These are phyloP conservation scores for Trichoderma cornu-damae DNA, from an alignment of 2,329 filamentous ascomycete species.

Conservation along the genomic window DNA sequence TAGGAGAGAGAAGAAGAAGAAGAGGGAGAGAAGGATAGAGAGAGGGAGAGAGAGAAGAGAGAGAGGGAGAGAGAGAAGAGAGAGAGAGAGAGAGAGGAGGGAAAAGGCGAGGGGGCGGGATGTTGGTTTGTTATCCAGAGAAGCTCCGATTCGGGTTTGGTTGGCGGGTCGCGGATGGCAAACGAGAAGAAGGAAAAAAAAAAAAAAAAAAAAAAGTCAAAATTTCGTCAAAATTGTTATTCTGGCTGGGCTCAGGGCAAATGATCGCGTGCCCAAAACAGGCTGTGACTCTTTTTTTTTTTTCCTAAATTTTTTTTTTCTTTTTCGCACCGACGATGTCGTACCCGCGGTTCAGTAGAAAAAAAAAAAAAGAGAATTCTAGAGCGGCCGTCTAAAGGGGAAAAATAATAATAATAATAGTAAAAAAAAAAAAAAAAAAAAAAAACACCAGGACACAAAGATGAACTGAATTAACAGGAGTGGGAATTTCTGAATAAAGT, in stretches of 20 bases:
- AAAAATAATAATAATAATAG: no score
- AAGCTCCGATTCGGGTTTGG: conserved; percentile 18
- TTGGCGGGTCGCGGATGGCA: conserved; percentile 13
- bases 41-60: no score
- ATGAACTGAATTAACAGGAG: no score
- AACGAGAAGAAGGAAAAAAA: no score
- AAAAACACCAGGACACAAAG: no score
- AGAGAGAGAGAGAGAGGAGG: conserved; percentile 1
- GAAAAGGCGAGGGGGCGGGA: background rate
- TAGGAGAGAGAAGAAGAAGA: background rate
- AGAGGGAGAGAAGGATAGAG: background rate
- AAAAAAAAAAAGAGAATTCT: no score
- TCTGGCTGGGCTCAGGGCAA: conserved; percentile 12
- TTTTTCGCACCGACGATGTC: conserved; percentile 3
- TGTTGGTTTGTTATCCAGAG: conserved; percentile 8
- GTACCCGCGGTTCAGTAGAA: no score
- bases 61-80: background rate
- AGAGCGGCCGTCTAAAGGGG: no score
- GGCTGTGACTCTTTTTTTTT: conserved; percentile 2
- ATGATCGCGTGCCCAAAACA: conserved; percentile 12
- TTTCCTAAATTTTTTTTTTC: no score
- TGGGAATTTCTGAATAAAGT: no score
- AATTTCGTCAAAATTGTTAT: conserved; percentile 14
- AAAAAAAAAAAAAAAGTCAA: conserved; percentile 20
- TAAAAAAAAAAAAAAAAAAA: no score